Evolutionary conservation across 1,284 basidiomycete genomes (phyloP), one percentile per base, ranked within the genome.

Genomic region (Pseudozyma flocculosa): DNA sequence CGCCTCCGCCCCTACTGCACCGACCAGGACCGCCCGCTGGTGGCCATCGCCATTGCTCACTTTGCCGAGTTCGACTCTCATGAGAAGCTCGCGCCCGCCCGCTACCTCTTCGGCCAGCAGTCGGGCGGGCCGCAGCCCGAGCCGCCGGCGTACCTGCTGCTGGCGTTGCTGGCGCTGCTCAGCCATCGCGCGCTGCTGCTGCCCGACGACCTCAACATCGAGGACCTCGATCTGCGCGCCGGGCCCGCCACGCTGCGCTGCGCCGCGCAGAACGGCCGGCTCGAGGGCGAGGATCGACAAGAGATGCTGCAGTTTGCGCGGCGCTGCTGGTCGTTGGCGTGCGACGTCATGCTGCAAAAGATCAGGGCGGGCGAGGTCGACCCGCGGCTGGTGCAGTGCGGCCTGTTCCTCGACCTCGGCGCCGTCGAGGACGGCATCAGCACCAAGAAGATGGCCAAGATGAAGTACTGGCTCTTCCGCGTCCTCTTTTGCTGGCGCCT

Each of bases 351-450:
- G 53, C 54, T 71, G 7, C 53, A 54, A 50, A 61, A 62, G 50
- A 61, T 71, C 22, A 45, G 54, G 29, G 50, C 54, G 24, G 69
- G 69, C 34, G 66, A 63, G 2, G 61, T 71, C 17, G 69, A 71
- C 40, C 66, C 66, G 2, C 49, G 54, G 13, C 53, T 71, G 17
- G 45, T 71, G 30, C 51, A 54, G 9, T 61, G 61, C 14, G 69
- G 69, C 38, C 63, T 56, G 54, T 43, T 58, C 2, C 45, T 71
- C 40, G 63, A 71, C 54, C 55, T 66, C 49, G 59, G 60, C 14
- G 67, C 67, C 9, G 59, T 61, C 22, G 69, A 71, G 46, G 69
- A 71, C 34, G 69, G 69, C 32, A 50, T 61, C 3, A 54, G 62
- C 45, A 59, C 24, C 47, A 26, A 9, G 43, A 65, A 43, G 29